Evolutionary conservation across 768 basidiomycete species (phyloP).

Genomic region (Panellus pusillus): DNA sequence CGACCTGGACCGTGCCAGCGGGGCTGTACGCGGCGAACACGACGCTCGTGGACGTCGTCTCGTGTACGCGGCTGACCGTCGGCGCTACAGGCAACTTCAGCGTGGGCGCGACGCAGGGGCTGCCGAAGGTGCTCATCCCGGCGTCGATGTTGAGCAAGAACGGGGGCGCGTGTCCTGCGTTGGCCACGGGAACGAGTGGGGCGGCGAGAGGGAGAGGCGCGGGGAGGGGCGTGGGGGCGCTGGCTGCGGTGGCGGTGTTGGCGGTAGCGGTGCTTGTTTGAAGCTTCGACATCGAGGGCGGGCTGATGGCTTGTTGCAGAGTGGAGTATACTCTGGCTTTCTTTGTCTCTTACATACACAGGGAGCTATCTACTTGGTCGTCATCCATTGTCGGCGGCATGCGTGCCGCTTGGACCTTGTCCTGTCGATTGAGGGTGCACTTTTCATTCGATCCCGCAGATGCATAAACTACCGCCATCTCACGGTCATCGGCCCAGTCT

Average conservation of each 20-base stretch:
- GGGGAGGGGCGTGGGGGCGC: background rate
- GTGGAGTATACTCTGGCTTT: too few relatives aligned
- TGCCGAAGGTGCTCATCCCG: slow-evolving; percentile 41
- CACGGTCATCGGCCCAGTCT: too few relatives aligned
- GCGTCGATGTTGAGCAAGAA: slow-evolving; percentile 21
- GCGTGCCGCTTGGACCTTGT: too few relatives aligned
- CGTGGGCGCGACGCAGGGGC: slow-evolving; percentile 40
- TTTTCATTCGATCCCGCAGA: too few relatives aligned
- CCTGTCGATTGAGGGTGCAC: too few relatives aligned
- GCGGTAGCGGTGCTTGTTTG: slow-evolving; percentile 1
- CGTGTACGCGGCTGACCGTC: slow-evolving; percentile 42
- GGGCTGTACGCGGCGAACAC: slow-evolving; percentile 41
- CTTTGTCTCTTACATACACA: too few relatives aligned
- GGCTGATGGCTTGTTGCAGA: too few relatives aligned
- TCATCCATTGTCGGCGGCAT: too few relatives aligned
- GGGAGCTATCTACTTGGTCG: too few relatives aligned
- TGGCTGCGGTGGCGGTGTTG: slow-evolving; percentile 1
- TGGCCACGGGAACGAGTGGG: slow-evolving; percentile 7
- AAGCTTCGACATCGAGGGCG: too few relatives aligned
- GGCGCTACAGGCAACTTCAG: slow-evolving; percentile 23
- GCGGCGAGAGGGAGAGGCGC: background rate
- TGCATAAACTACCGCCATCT: too few relatives aligned
- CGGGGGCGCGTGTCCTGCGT: slow-evolving; percentile 20
- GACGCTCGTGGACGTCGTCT: slow-evolving; percentile 52
- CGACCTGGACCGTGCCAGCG: slow-evolving; percentile 43